Evolutionary conservation across 306 rosid genomes (phyloP).

Genomic region (Pachyrhizus erosus): DNA sequence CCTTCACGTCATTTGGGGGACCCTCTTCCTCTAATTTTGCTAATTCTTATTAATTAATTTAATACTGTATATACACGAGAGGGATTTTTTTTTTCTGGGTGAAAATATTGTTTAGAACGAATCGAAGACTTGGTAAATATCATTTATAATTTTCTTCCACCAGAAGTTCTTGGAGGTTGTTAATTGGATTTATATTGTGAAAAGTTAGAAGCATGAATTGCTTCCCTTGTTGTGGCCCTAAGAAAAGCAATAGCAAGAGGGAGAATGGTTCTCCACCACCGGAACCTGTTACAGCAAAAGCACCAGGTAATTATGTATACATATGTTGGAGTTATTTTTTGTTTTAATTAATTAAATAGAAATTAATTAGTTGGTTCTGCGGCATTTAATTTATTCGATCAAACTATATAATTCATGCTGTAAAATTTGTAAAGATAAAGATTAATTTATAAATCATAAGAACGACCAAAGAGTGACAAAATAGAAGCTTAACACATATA

Average conservation of each 20-base stretch:
- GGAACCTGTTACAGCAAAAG: constrained; percentile 21
- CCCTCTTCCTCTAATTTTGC: constrained; percentile 49
- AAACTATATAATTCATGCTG: neutral
- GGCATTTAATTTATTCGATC: neutral
- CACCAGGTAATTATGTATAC: constrained; percentile 51
- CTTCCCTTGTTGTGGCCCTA: constrained; percentile 78
- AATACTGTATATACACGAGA: neutral
- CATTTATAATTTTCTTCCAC: too few relatives aligned
- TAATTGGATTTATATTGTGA: neutral
- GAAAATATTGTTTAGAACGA: constrained; percentile 1
- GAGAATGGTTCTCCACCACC: constrained; percentile 38
- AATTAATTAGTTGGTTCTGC: neutral
- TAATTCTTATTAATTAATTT: neutral
- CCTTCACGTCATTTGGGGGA: constrained; percentile 82
- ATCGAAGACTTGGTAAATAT: neutral
- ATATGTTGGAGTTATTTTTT: neutral
- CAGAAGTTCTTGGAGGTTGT: neutral
- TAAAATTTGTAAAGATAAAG: neutral
- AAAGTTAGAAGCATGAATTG: constrained; percentile 64
- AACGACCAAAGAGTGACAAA: neutral
- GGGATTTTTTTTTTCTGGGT: neutral
- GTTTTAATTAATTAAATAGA: neutral
- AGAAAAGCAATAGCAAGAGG: constrained; percentile 47
- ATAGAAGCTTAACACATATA: neutral
- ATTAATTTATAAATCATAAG: neutral